Evolutionary conservation across 2,329 filamentous ascomycete species (phyloP), one percentile per base, ranked within the genome.

Genomic region (Botrytis fabae): DNA sequence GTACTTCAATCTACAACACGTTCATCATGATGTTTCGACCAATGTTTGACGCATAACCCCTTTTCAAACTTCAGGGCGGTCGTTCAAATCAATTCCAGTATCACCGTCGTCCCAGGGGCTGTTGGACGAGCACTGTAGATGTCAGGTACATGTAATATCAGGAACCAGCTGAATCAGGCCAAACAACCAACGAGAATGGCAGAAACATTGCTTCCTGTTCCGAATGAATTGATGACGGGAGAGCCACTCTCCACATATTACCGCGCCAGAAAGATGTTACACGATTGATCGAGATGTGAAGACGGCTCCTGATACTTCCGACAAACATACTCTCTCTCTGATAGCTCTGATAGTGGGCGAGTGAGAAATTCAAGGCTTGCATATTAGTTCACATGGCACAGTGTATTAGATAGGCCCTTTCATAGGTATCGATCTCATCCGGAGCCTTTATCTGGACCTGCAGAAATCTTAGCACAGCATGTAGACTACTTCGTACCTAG

Each of bases 371-470:
- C 16, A 42, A 54, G 48, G 64, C 35, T 68, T 68, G 18, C 48
- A 57, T 42, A 22, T 68, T 42, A 28, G 64, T 28, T 66, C 64
- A 40, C 25, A 40, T 35, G 32, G 22, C n/a, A 51, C 54, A 8
- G 20, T 38, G n/a, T 51, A 32, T 22, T 38, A 68, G 46, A 42
- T 25, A 51, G 61, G 46, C 7, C 28, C 22, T 51, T 32, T 68
- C 40, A 48, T 38, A 42, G 64, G 64, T 42, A 54, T 68, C 40
- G 46, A 68, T 68, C 64, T 54, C 44, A 25, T 57, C 64, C 70
- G 75, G 74, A 75, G 75, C 71, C 73, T 73, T 72, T 42, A 54
- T 28, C 57, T 69, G 65, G 73, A 73, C 69, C 64, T 74, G 75
- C 75, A 76, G 74, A 66, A 70, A 44, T 59, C 75, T 74, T 71